Base-by-base conservation (phyloP, 495 filamentous ascomycete genomes). In the Tetracladium setigerum region DNA sequence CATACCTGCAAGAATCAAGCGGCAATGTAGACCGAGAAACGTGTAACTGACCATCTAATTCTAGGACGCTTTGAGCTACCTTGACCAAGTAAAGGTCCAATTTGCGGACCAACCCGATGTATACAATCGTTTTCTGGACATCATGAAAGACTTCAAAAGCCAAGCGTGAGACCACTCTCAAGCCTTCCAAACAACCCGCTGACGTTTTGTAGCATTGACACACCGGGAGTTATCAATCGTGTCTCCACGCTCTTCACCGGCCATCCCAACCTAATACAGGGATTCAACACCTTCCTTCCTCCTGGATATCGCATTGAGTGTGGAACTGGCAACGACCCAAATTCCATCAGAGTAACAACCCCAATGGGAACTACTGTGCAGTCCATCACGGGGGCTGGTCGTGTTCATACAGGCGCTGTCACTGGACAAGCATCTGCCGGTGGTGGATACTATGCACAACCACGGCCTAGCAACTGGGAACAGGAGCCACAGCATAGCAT, bases 81-180 rank as follows among this genome's bases (percentile, higher is more conserved):
- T 99, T 31, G 92, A 99, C 63, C 94, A 97, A 62, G 92, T 99
- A 49, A 99, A 99, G 67, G 91, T 96, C 38, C 89, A 95, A 54
- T 99, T 99, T 57, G 83, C 87, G 44, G 89, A 96, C 46, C 88
- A 95, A 55, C 91, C 92, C 8, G 94, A 99, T 63, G 92, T 99
- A 2, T 99, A 99, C 59, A 99, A 99, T 62, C 79, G 84, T 16
- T 99, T 99, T 58, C 67, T 99, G 43, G 92, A 99, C 54, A 99
- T 99, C 41, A 99, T 99, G 94, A 99, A 99, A 64, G 94, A 99
- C 52, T 99, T 99, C 69, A 99, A 99, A 69, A 95, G 89, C 57
- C 90, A 95, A 68, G 87, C 89, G 81, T 92, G 67, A 70, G 86
- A 9, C 30, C 31, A 44, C 34, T 32, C 19, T 54, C 13, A 36